Evolutionary conservation across 495 filamentous ascomycete genomes (phyloP).

Genomic region (Xylaria flabelliformis): DNA sequence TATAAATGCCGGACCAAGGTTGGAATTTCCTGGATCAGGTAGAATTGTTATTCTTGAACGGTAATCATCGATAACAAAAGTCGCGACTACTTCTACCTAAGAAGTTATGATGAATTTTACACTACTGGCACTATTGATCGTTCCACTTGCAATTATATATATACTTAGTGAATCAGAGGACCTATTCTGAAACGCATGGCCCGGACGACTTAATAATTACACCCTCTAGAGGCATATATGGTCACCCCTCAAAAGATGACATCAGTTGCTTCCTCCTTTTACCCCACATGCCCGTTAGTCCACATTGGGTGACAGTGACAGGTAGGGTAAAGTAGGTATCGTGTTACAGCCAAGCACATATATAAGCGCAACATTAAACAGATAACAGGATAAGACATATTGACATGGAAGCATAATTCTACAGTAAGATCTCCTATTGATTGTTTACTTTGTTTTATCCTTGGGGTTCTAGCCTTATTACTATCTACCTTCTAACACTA

Average conservation of each 20-base stretch:
- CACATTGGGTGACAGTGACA: not conserved
- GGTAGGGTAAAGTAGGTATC: not conserved
- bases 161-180: too few species aligned
- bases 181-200: not conserved
- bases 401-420: not conserved
- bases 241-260: not conserved
- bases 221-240: not conserved
- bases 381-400: not conserved
- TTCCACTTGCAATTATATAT: not conserved
- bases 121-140: not conserved
- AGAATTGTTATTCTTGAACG: not conserved
- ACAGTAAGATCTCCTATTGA: not conserved
- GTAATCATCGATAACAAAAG: not conserved
- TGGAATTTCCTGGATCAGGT: not conserved
- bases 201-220: not conserved
- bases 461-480: not conserved
- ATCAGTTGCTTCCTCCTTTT: not conserved
- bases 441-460: not conserved
- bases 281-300: not conserved
- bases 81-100: not conserved
- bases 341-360: not conserved
- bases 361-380: not conserved
- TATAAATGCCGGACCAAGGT: not conserved
- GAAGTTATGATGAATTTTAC: not conserved
- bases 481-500: not conserved